These are phyloP conservation scores for Zangia roseola DNA, from an alignment of 768 basidiomycete genomes.

Conservation along the genomic window DNA sequence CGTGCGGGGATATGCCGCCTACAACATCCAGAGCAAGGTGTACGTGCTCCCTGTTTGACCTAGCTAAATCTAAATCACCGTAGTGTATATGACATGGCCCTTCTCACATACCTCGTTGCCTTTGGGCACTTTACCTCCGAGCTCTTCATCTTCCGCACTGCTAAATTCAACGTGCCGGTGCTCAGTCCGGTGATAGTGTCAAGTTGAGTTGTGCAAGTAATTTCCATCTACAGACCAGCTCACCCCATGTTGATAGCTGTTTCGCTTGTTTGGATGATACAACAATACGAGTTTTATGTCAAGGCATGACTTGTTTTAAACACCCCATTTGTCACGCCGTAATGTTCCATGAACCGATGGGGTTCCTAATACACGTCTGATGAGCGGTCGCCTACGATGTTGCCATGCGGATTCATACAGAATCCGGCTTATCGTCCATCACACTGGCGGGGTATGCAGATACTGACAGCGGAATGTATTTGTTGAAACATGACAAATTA, in stretches of 20 bases:
- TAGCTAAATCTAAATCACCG: constrained; percentile 10
- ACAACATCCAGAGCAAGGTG: constrained; percentile 82
- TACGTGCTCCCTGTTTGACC: constrained; percentile 36
- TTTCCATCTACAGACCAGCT: constrained; percentile 1
- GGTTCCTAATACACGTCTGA: constrained; percentile 1
- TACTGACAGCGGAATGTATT: constrained; percentile 2
- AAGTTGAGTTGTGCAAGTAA: constrained; percentile 53
- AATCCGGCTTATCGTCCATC: not conserved
- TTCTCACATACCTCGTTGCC: constrained; percentile 87
- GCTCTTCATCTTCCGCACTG: constrained; percentile 76
- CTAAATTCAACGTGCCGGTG: constrained; percentile 56
- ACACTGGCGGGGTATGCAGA: not conserved
- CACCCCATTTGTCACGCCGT: not conserved
- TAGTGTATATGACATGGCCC: constrained; percentile 87
- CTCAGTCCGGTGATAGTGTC: constrained; percentile 82
- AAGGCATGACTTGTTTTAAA: constrained; percentile 25
- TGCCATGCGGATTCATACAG: constrained; percentile 12
- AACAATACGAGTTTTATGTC: constrained; percentile 81
- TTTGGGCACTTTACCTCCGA: constrained; percentile 89
- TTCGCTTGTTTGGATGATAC: constrained; percentile 83
- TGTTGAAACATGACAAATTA: constrained; percentile 12
- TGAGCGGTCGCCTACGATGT: not conserved
- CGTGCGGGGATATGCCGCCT: constrained; percentile 85
- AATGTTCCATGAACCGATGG: not conserved
- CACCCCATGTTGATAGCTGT: constrained; percentile 41